Evolutionary conservation across 805 yeast genomes (phyloP), one percentile per base, ranked within the genome.

Genomic region (Metschnikowia hibisci): DNA sequence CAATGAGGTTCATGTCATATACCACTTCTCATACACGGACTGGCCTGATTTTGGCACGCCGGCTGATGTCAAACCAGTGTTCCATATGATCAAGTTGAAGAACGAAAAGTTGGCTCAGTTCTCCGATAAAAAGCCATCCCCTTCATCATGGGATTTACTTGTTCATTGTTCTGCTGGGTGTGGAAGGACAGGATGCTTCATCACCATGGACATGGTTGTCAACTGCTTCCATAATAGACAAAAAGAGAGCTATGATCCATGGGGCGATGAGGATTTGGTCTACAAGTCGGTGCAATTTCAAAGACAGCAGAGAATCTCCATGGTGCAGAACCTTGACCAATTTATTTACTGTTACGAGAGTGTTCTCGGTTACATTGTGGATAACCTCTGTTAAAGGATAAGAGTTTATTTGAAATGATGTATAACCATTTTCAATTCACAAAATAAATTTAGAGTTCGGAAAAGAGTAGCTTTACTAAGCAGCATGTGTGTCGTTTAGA

Each of bases 281-380:
- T 80, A 74, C 53, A 74, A 80, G 51, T 75, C 80, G 3, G 82
- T 87, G 10, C 78, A 82, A 51, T 74, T 71, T 40, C 79, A 87
- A 55, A 71, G 96, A 52, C 75, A 78, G 47, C 93, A 86, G 61
- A 65, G 96, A 51, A 71, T 87, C 20, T 81, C 89, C 4, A 87
- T 87, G 93, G 95, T 87, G 11, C 95, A 87, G 58, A 84, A 80
- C 55, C 71, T 86, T 46, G 80, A 83, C 46, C 96, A 87, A 62
- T 85, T 76, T 52, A 69, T 83, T 16, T 73, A 81, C 48, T 82
- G 91, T 60, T 87, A 87, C 61, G 93, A 87, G 48, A 68, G 55
- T 46, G 43, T 52, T 16, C 37, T 51, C 30, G 44, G 41, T 16
- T 52, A 52, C 32, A 37, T 52, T 27, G 49, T 48, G 29, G 39